Evolutionary conservation across 306 rosid species (phyloP).

Genomic region (Cucurbita moschata): DNA sequence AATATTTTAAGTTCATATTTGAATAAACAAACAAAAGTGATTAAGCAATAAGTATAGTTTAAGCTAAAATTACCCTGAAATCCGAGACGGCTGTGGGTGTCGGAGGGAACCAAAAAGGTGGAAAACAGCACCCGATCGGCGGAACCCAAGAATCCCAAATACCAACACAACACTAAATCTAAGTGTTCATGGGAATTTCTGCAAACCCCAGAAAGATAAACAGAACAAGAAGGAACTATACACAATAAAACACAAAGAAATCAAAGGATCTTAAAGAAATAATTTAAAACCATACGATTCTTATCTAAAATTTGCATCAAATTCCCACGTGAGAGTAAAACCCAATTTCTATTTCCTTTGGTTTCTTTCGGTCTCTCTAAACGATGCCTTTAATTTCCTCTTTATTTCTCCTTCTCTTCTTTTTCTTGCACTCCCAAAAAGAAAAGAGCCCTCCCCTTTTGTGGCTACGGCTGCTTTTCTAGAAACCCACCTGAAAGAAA

Average conservation of each 20-base stretch:
- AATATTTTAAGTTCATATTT: neutral
- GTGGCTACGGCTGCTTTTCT: constrained; percentile 7
- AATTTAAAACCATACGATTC: constrained; percentile 23
- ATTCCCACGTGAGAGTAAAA: constrained; percentile 42
- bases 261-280: neutral
- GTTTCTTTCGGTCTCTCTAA: constrained; percentile 13
- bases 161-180: constrained; percentile 9
- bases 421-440: neutral
- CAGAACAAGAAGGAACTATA: neutral
- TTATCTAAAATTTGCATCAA: constrained; percentile 25
- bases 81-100: constrained; percentile 28
- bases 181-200: constrained; percentile 4
- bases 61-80: constrained; percentile 20
- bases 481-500: constrained; percentile 3
- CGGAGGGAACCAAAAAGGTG: constrained; percentile 29
- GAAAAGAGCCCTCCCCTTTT: constrained; percentile 10
- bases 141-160: constrained; percentile 14
- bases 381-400: constrained; percentile 12
- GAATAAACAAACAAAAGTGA: neutral
- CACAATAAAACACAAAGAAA: neutral
- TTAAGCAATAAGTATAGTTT: neutral
- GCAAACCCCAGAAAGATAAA: neutral
- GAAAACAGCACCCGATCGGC: constrained; percentile 31
- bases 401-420: constrained; percentile 7
- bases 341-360: constrained; percentile 3